Conservation (phyloP, 305 asterid species). For the Fraxinus nigra region DNA sequence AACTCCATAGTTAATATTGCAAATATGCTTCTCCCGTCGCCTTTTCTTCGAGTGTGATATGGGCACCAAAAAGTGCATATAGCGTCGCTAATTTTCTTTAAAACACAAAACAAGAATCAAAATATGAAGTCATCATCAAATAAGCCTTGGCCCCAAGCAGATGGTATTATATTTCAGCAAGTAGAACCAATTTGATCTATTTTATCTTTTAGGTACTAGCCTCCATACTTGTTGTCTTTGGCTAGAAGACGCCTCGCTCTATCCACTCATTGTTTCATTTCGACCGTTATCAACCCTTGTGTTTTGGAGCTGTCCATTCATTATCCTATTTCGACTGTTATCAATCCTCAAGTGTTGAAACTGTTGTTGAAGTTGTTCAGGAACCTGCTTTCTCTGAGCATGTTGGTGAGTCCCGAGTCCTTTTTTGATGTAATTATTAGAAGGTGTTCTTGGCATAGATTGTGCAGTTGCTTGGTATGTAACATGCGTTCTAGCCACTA, state of each 20-base stretch:
- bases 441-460: too few relatives aligned
- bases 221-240: slow-evolving; percentile 48
- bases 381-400: too few relatives aligned
- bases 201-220: slow-evolving; percentile 31
- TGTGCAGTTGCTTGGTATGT: too few relatives aligned
- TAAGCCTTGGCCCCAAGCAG: neutral
- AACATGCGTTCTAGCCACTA: slow-evolving; percentile 27
- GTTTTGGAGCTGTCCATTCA: too few relatives aligned
- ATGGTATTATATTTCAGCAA: slow-evolving; percentile 11
- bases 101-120: neutral
- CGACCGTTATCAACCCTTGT: too few relatives aligned
- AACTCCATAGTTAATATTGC: neutral
- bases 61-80: neutral
- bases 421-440: too few relatives aligned
- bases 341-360: too few relatives aligned
- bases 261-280: too few relatives aligned
- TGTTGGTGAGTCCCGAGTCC: too few relatives aligned
- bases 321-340: too few relatives aligned
- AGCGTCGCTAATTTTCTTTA: neutral
- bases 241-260: too few relatives aligned
- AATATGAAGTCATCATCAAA: neutral
- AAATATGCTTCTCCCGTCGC: neutral
- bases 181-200: slow-evolving; percentile 18
- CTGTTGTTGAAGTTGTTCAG: too few relatives aligned
- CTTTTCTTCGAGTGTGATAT: neutral